phyloP scores from a whole-genome alignment of 768 basidiomycete genomes.

The Tubosaeta brunneosetosa region DNA sequence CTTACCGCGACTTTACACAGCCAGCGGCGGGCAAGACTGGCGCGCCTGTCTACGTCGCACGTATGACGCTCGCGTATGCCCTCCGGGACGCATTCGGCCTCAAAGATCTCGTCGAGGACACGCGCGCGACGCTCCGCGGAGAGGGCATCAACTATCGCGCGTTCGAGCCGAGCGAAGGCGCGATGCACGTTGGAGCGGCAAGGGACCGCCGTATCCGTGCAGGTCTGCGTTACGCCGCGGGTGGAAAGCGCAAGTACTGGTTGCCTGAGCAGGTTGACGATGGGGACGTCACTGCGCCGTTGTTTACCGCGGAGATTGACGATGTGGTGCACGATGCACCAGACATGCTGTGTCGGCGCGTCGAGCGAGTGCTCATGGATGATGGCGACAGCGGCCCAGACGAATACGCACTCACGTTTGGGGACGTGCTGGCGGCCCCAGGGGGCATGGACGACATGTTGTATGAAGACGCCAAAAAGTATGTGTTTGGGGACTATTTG shows the following conservation, averaged over 20 bases:
- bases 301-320: slow-evolving; percentile 60
- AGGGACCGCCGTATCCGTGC: slow-evolving; percentile 85
- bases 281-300: slow-evolving; percentile 69
- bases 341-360: slow-evolving; percentile 41
- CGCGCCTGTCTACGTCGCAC: slow-evolving; percentile 60
- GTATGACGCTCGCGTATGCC: slow-evolving; percentile 86
- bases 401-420: slow-evolving; percentile 31
- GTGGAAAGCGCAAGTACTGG: slow-evolving; percentile 96
- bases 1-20: slow-evolving; percentile 68
- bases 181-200: slow-evolving; percentile 85
- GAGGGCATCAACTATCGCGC: slow-evolving; percentile 93
- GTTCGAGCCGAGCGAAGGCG: slow-evolving; percentile 94
- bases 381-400: slow-evolving; percentile 34
- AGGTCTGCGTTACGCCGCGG: slow-evolving; percentile 84
- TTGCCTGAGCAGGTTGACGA: slow-evolving; percentile 56
- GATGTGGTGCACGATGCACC: slow-evolving; percentile 62
- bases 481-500: slow-evolving; percentile 87
- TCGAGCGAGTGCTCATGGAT: slow-evolving; percentile 15
- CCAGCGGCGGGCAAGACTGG: slow-evolving; percentile 43
- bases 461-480: slow-evolving; percentile 69
- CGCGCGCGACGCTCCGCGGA: slow-evolving; percentile 74
- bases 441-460: slow-evolving; percentile 72
- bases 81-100: slow-evolving; percentile 84
- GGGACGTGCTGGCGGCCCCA: slow-evolving; percentile 35
- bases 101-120: slow-evolving; percentile 84